These are phyloP conservation scores for Hygrocybe coccinea DNA, from an alignment of 768 basidiomycete genomes.

Conservation along the genomic window DNA sequence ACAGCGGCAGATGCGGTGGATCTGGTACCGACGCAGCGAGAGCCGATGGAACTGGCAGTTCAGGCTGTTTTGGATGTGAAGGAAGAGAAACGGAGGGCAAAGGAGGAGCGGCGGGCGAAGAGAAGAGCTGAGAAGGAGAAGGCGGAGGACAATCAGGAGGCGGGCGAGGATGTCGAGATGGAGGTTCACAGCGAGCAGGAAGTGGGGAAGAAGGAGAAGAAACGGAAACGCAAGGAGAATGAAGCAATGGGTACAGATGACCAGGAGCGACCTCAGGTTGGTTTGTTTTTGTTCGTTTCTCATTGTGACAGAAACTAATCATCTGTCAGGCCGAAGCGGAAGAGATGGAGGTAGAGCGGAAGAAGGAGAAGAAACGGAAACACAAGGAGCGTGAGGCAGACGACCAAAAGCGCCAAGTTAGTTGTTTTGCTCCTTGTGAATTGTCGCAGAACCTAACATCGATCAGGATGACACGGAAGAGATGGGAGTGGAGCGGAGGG, in stretches of 20 bases:
- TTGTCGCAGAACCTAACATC: neutral
- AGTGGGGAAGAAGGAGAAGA: slow-evolving; percentile 24
- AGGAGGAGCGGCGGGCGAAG: slow-evolving; percentile 74
- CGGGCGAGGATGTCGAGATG: slow-evolving; percentile 28
- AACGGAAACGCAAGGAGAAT: slow-evolving; percentile 52
- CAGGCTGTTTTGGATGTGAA: slow-evolving; percentile 76
- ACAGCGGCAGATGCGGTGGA: slow-evolving; percentile 76
- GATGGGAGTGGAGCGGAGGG: slow-evolving; percentile 74
- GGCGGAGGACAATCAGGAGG: slow-evolving; percentile 21
- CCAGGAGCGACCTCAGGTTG: slow-evolving; percentile 38
- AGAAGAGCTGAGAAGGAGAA: slow-evolving; percentile 52
- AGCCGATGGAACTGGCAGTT: slow-evolving; percentile 71
- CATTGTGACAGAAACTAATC: neutral
- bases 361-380: slow-evolving; percentile 27
- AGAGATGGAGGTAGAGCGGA: slow-evolving; percentile 9
- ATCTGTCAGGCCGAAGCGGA: slow-evolving; percentile 17
- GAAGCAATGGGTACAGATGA: slow-evolving; percentile 45
- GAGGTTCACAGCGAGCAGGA: slow-evolving; percentile 17
- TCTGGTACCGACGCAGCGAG: slow-evolving; percentile 81
- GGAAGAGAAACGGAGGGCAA: slow-evolving; percentile 77
- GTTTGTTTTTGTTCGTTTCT: slow-evolving; percentile 18
- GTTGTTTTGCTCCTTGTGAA: slow-evolving; percentile 18
- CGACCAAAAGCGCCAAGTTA: slow-evolving; percentile 38
- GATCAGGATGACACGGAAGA: slow-evolving; percentile 9
- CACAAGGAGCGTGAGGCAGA: slow-evolving; percentile 55